phyloP scores from a whole-genome alignment of 371 early-diverging fungal species.

The Neoconidiobolus thromboides region DNA sequence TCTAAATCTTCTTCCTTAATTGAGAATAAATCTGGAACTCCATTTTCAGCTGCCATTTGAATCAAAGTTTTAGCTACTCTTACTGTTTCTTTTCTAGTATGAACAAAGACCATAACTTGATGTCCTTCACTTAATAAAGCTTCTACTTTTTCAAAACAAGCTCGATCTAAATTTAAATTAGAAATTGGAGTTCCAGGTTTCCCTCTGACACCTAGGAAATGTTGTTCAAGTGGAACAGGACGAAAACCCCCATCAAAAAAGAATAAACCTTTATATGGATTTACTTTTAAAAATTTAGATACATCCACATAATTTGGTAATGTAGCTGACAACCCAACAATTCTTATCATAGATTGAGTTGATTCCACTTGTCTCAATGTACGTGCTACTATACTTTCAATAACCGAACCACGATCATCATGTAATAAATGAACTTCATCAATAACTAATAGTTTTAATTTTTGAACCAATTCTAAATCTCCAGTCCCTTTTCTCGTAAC shows the following conservation, averaged over 20 bases:
- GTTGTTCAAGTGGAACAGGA: slow-evolving; percentile 89
- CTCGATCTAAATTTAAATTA: slow-evolving; percentile 50
- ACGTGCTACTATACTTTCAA: slow-evolving; percentile 95
- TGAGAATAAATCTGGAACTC: slow-evolving; percentile 20
- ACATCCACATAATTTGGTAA: slow-evolving; percentile 98
- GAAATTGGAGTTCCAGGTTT: slow-evolving; percentile 49
- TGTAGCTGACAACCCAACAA: slow-evolving; percentile 98
- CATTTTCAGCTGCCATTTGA: slow-evolving; percentile 48
- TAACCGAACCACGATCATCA: slow-evolving; percentile 95
- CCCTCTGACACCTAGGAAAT: slow-evolving; percentile 83
- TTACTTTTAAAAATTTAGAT: slow-evolving; percentile 82
- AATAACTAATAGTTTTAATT: slow-evolving; percentile 81
- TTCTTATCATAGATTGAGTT: slow-evolving; percentile 84
- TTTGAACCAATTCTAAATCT: slow-evolving; percentile 72
- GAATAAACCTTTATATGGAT: slow-evolving; percentile 80
- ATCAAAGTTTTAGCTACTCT: slow-evolving; percentile 71
- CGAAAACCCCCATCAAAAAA: slow-evolving; percentile 90
- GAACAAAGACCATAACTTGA: slow-evolving; percentile 98
- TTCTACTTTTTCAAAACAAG: slow-evolving; percentile 70
- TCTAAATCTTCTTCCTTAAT: slow-evolving; percentile 9
- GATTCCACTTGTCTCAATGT: slow-evolving; percentile 84
- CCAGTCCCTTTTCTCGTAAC: slow-evolving; percentile 90
- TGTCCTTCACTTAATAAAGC: slow-evolving; percentile 47
- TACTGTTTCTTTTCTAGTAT: slow-evolving; percentile 90
- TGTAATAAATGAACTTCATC: slow-evolving; percentile 99